Evolutionary conservation across 441 rosid species (phyloP).

Genomic region (Pelargonium fulgidum): DNA sequence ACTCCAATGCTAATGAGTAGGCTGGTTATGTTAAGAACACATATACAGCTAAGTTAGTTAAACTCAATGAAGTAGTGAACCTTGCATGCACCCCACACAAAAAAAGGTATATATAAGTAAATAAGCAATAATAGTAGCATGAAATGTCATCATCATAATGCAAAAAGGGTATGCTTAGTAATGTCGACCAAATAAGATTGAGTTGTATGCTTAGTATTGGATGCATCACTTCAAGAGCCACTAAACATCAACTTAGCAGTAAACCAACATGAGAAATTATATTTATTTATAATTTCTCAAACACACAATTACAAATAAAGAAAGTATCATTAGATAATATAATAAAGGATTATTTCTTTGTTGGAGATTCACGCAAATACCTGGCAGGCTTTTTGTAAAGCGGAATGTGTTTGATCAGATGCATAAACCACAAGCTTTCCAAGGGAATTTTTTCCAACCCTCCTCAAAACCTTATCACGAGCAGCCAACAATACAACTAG

Average conservation of each 20-base stretch:
- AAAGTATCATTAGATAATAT: too few species aligned
- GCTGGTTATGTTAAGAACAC: neutral
- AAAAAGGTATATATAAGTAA: neutral
- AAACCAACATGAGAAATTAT: neutral
- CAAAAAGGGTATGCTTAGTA: neutral
- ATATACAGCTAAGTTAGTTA: neutral
- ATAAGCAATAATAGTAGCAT: neutral
- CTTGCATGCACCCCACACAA: too few species aligned
- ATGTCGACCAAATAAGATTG: too few species aligned
- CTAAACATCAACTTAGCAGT: too few species aligned
- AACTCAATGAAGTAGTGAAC: too few species aligned
- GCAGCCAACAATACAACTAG: conserved; percentile 72
- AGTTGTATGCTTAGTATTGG: too few species aligned
- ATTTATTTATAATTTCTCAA: too few species aligned
- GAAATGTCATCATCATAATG: neutral
- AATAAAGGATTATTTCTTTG: too few species aligned
- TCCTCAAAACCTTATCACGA: conserved; percentile 46
- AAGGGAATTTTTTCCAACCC: conserved; percentile 45
- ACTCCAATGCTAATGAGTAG: neutral
- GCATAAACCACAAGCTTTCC: conserved; percentile 65
- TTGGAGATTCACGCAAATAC: conserved; percentile 27
- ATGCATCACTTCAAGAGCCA: too few species aligned
- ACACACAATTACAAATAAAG: neutral
- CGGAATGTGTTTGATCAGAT: conserved; percentile 86
- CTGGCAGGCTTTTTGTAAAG: conserved; percentile 81